Conservation (phyloP, 164 flowering plant species). For the Annona cherimola region DNA sequence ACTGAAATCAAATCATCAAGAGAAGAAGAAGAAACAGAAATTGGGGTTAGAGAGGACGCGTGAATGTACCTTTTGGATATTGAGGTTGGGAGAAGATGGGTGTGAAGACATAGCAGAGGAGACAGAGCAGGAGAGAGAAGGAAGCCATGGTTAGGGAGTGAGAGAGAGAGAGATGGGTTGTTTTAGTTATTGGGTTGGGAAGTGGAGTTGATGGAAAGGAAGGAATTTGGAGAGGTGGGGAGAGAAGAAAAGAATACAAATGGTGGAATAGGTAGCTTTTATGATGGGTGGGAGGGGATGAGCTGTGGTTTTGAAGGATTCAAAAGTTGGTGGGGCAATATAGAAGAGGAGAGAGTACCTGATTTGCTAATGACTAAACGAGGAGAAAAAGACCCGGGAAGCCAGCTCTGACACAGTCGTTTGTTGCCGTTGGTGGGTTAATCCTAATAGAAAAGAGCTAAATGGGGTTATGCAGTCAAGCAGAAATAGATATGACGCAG, state of each 20-base stretch:
- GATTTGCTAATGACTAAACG: background rate
- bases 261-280: background rate
- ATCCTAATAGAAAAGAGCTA: too few species aligned
- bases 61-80: background rate
- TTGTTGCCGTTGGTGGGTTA: background rate
- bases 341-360: background rate
- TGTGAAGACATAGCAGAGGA: conserved; percentile 26
- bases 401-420: background rate
- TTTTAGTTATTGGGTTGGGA: conserved; percentile 17
- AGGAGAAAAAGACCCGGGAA: background rate
- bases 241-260: conserved; percentile 18
- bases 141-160: conserved; percentile 24
- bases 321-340: background rate
- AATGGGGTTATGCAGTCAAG: too few species aligned
- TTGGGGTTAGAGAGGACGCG: conserved; percentile 24
- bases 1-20: conserved; percentile 1
- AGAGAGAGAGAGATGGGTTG: background rate
- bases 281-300: background rate
- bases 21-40: conserved; percentile 15
- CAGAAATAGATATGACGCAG: too few species aligned
- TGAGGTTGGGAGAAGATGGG: conserved; percentile 23
- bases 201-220: conserved; percentile 20
- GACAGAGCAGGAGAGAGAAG: conserved; percentile 21
- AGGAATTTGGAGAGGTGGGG: conserved; percentile 25
- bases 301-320: conserved; percentile 6